These are phyloP conservation scores for Hygrophoropsis aurantiaca DNA, from an alignment of 768 basidiomycete genomes.

Conservation along the genomic window DNA sequence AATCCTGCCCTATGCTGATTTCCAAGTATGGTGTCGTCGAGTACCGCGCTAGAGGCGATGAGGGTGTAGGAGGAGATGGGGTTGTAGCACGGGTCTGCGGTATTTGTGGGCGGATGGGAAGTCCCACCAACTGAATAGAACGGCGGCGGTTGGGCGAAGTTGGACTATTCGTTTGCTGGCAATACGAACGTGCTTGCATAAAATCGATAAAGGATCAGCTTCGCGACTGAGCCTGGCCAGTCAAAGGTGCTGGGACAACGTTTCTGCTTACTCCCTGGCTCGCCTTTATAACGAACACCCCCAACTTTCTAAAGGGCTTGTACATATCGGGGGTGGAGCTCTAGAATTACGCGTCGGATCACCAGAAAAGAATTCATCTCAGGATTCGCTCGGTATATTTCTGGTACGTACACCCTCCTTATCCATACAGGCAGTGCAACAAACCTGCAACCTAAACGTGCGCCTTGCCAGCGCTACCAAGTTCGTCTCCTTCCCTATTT, in stretches of 20 bases:
- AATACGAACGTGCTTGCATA: conserved; percentile 37
- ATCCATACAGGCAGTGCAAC: conserved; percentile 13
- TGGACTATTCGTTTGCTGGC: conserved; percentile 14
- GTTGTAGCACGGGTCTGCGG: not conserved
- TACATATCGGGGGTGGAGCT: conserved; percentile 28
- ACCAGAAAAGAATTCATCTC: conserved; percentile 5
- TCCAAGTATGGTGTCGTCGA: not conserved
- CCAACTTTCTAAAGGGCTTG: conserved; percentile 18
- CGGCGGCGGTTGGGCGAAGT: conserved; percentile 17
- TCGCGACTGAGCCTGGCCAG: conserved; percentile 6
- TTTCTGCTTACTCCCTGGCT: conserved; percentile 8
- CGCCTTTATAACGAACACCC: conserved; percentile 30
- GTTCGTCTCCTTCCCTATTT: conserved; percentile 1
- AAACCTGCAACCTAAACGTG: not conserved
- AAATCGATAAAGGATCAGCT: conserved; percentile 11
- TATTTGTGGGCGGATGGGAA: conserved; percentile 1
- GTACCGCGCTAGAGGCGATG: conserved; percentile 24
- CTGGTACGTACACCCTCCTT: conserved; percentile 9
- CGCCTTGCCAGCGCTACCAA: conserved; percentile 10
- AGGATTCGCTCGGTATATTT: conserved; percentile 23
- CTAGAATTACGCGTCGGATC: conserved; percentile 13
- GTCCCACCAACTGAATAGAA: conserved; percentile 12
- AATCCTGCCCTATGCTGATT: conserved; percentile 1
- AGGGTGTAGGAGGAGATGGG: conserved; percentile 8
- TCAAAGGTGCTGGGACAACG: conserved; percentile 11